These are phyloP conservation scores for Polyporus tsugae DNA, from an alignment of 1,284 basidiomycete species.

Conservation along the genomic window DNA sequence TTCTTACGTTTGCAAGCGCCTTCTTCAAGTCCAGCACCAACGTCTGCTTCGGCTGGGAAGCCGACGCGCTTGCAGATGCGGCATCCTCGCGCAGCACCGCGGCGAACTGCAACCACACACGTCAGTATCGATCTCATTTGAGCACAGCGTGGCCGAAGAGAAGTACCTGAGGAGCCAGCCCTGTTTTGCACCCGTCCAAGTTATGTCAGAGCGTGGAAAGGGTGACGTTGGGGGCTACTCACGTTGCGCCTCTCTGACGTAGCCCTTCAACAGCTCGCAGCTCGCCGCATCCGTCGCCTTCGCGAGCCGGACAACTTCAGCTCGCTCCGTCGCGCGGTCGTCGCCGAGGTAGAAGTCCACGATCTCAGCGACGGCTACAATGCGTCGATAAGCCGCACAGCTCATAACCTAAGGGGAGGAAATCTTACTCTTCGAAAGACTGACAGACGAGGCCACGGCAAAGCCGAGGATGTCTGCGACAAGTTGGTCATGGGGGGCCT, in stretches of 20 bases:
- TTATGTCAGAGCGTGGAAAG: neutral
- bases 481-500: constrained; percentile 51
- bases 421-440: constrained; percentile 52
- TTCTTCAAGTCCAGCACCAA: constrained; percentile 57
- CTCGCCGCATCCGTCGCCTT: constrained; percentile 45
- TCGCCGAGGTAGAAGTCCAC: constrained; percentile 71
- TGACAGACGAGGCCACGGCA: constrained; percentile 55
- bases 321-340: constrained; percentile 47
- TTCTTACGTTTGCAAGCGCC: constrained; percentile 56
- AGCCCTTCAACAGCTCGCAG: constrained; percentile 53
- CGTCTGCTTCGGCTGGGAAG: constrained; percentile 50
- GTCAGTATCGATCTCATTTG: neutral
- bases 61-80: constrained; percentile 37
- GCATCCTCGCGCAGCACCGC: constrained; percentile 56
- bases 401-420: constrained; percentile 47
- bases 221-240: constrained; percentile 31
- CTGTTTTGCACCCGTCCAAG: neutral
- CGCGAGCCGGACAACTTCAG: constrained; percentile 53
- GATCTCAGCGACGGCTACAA: constrained; percentile 56
- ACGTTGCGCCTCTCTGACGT: constrained; percentile 64
- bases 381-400: neutral
- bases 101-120: constrained; percentile 45
- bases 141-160: neutral
- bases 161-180: constrained; percentile 8
- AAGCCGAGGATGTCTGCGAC: constrained; percentile 56